Evolutionary conservation across 805 yeast species (phyloP).

Genomic region (Candida sakaeoensis): DNA sequence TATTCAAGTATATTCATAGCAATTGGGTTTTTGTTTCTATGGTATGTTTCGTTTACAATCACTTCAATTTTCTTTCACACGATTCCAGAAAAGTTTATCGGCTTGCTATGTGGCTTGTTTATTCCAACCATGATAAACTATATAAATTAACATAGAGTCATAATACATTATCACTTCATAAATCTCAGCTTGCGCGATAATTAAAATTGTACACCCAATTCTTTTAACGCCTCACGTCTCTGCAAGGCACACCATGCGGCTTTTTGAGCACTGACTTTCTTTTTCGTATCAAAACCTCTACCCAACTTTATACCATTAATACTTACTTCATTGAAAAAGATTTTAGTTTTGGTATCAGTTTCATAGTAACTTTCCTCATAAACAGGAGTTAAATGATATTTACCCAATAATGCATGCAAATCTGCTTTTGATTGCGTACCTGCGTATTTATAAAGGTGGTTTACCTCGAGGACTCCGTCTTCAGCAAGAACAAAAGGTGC

Average conservation of each 20-base stretch:
- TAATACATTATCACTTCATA: no score
- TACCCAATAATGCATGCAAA: slow-evolving; percentile 25
- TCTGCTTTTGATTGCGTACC: slow-evolving; percentile 26
- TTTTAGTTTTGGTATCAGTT: slow-evolving; percentile 17
- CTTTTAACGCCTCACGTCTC: slow-evolving; percentile 13
- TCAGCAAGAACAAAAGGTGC: neutral
- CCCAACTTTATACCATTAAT: slow-evolving; percentile 23
- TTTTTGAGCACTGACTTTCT: slow-evolving; percentile 35
- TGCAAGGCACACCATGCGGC: slow-evolving; percentile 34
- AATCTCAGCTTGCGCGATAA: no score
- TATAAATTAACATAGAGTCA: neutral
- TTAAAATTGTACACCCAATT: slow-evolving; percentile 2
- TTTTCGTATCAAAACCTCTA: slow-evolving; percentile 26
- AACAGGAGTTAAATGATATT: slow-evolving; percentile 25
- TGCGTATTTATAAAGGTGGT: neutral
- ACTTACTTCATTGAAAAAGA: slow-evolving; percentile 18
- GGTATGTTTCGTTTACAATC: slow-evolving; percentile 39
- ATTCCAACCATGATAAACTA: slow-evolving; percentile 20
- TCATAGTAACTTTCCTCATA: slow-evolving; percentile 23
- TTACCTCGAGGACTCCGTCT: slow-evolving; percentile 1
- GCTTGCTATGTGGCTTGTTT: slow-evolving; percentile 35
- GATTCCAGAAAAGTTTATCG: slow-evolving; percentile 42
- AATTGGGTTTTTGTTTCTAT: slow-evolving; percentile 19
- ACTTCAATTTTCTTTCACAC: slow-evolving; percentile 52
- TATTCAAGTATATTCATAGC: neutral